phyloP scores from a whole-genome alignment of 306 rosid genomes.

The Corylus americana region DNA sequence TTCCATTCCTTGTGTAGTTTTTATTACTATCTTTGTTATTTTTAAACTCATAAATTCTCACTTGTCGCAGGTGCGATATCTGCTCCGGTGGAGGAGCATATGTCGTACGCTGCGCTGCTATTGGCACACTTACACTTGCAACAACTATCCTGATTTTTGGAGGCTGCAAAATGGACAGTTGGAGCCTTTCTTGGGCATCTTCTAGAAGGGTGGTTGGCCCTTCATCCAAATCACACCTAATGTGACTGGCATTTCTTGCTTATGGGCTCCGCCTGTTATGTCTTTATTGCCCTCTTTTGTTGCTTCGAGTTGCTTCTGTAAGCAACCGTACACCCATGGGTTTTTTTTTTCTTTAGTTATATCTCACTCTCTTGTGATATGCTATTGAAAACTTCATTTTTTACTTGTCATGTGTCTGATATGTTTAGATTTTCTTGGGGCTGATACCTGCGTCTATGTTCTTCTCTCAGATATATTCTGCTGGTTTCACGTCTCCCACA shows the following conservation, averaged over 20 bases:
- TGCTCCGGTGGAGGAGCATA: slow-evolving; percentile 99
- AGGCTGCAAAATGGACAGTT: slow-evolving; percentile 99
- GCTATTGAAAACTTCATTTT: slow-evolving; percentile 26
- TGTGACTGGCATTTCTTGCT: slow-evolving; percentile 97
- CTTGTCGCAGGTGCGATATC: slow-evolving; percentile 99
- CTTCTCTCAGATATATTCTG: slow-evolving; percentile 76
- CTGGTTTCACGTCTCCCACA: slow-evolving; percentile 92
- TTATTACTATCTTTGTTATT: slow-evolving; percentile 35
- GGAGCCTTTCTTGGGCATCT: slow-evolving; percentile 98
- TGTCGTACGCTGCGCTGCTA: slow-evolving; percentile 99
- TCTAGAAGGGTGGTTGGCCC: slow-evolving; percentile 93
- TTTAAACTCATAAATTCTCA: slow-evolving; percentile 79
- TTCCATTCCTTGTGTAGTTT: slow-evolving; percentile 27
- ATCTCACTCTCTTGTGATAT: slow-evolving; percentile 8
- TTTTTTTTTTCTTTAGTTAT: slow-evolving; percentile 44
- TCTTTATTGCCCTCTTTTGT: slow-evolving; percentile 92
- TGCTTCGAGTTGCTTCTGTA: slow-evolving; percentile 99
- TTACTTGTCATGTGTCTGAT: slow-evolving; percentile 19
- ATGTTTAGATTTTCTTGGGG: slow-evolving; percentile 26
- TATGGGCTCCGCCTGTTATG: slow-evolving; percentile 86
- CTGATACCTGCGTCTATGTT: slow-evolving; percentile 36
- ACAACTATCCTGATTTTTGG: slow-evolving; percentile 94
- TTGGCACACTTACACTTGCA: slow-evolving; percentile 93
- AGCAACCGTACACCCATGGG: slow-evolving; percentile 94
- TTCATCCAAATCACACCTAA: slow-evolving; percentile 86